phyloP scores from a whole-genome alignment of 257 asterid genomes.

The Eucommia ulmoides region DNA sequence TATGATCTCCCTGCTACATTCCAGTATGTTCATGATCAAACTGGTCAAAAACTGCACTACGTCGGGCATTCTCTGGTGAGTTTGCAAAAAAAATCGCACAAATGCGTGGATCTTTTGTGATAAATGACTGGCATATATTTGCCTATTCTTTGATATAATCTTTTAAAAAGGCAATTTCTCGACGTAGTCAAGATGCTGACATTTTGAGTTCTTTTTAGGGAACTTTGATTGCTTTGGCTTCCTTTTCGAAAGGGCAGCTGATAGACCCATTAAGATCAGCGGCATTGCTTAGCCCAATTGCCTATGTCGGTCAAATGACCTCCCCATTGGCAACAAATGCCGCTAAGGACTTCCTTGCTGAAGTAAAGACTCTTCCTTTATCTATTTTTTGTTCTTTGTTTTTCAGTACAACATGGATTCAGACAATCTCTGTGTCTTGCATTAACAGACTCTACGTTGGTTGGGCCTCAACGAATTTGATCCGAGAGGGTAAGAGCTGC shows the following conservation, averaged over 20 bases:
- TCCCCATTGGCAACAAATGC: background rate
- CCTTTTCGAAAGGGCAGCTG: constrained; percentile 17
- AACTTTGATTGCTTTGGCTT: constrained; percentile 24
- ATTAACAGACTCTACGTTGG: background rate
- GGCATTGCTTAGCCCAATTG: constrained; percentile 30
- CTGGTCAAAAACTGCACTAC: constrained; percentile 31
- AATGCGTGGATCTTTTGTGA: background rate
- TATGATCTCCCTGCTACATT: constrained; percentile 28
- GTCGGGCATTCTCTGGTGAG: constrained; percentile 37
- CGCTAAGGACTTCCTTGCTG: background rate
- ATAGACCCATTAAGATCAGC: constrained; percentile 28
- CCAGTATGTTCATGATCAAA: constrained; percentile 17
- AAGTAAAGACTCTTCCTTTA: background rate
- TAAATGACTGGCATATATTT: background rate
- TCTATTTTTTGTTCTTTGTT: background rate
- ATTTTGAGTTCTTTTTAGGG: constrained; percentile 13
- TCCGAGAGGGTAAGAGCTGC: constrained; percentile 22
- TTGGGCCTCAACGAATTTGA: background rate
- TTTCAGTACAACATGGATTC: background rate
- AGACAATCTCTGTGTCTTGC: background rate
- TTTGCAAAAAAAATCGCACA: background rate
- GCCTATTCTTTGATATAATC: no score
- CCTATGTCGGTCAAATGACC: constrained; percentile 9
- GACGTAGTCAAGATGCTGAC: background rate
- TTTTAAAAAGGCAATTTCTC: no score